Percentiles rank a stretch among this genome's conserved stretches.
phyloP scores from a whole-genome alignment of 257 asterid species.

The Ballota nigra region DNA sequence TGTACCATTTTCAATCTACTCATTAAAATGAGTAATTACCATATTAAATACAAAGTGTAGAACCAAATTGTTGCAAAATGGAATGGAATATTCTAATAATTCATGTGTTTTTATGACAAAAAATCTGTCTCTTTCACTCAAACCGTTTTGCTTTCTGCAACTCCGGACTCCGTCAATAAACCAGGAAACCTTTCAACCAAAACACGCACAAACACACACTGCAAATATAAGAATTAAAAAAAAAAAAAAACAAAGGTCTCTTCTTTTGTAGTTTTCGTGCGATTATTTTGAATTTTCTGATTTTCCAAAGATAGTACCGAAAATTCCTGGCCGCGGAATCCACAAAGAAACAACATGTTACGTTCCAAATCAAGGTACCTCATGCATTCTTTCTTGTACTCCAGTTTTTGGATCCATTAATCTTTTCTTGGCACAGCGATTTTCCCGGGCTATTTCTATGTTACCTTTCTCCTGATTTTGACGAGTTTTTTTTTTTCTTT shows the following conservation, averaged over 20 bases:
- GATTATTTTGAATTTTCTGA: slow-evolving; percentile 21
- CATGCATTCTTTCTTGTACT: slow-evolving; percentile 23
- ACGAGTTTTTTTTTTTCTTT: background rate
- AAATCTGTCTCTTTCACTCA: background rate
- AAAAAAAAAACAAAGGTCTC: background rate
- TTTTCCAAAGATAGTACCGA: slow-evolving; percentile 39
- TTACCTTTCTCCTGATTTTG: background rate
- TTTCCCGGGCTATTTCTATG: slow-evolving; percentile 33
- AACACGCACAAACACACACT: slow-evolving; percentile 18
- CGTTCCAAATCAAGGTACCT: slow-evolving; percentile 74
- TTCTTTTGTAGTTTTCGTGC: background rate
- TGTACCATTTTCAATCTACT: too few relatives aligned
- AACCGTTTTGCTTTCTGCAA: slow-evolving; percentile 24
- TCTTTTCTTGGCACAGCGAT: slow-evolving; percentile 28
- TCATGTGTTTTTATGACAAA: background rate
- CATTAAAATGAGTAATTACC: too few relatives aligned
- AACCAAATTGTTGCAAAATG: too few relatives aligned
- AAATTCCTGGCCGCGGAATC: slow-evolving; percentile 39
- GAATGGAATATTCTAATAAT: too few relatives aligned
- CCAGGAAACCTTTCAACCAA: background rate
- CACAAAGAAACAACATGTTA: slow-evolving; percentile 37
- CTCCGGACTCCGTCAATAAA: slow-evolving; percentile 35
- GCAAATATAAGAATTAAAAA: too few relatives aligned
- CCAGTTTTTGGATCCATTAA: slow-evolving; percentile 18
- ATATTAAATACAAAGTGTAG: too few relatives aligned